Percentiles rank a stretch among this genome's conserved stretches.
Evolutionary conservation across 345 rosid genomes (phyloP).

Genomic region (Pistacia vera): DNA sequence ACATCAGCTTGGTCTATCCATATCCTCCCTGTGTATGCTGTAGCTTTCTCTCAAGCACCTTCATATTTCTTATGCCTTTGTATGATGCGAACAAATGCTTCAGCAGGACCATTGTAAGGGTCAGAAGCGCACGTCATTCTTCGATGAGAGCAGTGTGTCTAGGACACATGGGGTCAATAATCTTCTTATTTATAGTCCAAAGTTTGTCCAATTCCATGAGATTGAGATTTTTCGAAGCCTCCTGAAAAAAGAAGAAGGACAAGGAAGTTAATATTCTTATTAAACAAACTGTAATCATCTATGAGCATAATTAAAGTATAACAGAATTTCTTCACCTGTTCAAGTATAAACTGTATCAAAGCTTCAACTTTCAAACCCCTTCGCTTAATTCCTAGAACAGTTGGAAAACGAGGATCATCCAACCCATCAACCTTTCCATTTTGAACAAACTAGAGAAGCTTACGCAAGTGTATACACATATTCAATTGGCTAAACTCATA

Average conservation of each 20-base stretch:
- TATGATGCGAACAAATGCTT: no score
- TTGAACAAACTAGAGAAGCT: slow-evolving; percentile 95
- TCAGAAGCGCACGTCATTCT: slow-evolving; percentile 57
- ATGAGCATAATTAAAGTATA: not conserved
- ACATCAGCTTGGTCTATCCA: no score
- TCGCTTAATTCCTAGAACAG: slow-evolving; percentile 94
- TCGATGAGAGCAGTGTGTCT: slow-evolving; percentile 89
- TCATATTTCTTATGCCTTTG: slow-evolving; percentile 88
- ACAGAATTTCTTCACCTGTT: slow-evolving; percentile 61
- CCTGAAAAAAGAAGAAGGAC: slow-evolving; percentile 53
- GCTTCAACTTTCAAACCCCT: slow-evolving; percentile 88
- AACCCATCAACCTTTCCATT: slow-evolving; percentile 86
- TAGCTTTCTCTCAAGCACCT: no score
- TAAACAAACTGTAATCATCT: not conserved
- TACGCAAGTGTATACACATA: slow-evolving; percentile 85
- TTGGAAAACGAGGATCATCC: slow-evolving; percentile 99
- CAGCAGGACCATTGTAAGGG: no score
- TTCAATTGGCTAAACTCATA: slow-evolving; percentile 90
- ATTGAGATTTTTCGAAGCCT: slow-evolving; percentile 90
- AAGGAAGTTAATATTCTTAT: not conserved
- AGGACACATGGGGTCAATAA: slow-evolving; percentile 91
- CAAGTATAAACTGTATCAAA: no score
- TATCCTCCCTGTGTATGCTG: no score
- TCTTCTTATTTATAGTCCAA: no score
- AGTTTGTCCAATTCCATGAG: slow-evolving; percentile 99